Evolutionary conservation across 805 yeast genomes (phyloP), one percentile per base, ranked within the genome.

Genomic region (Lipomyces oligophaga): DNA sequence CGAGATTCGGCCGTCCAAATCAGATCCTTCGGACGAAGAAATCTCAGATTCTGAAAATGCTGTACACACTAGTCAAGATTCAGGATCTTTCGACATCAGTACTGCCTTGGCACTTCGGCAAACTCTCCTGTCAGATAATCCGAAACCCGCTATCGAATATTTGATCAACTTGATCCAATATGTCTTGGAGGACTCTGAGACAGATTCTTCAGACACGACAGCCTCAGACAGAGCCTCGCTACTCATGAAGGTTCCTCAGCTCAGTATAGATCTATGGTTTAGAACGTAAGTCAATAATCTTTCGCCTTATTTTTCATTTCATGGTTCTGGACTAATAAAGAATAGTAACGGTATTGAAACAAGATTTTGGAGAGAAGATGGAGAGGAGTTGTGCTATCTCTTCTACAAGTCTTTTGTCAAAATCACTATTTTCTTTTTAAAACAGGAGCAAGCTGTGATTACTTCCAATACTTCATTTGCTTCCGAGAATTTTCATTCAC

Each of bases 301-400:
- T n/a, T n/a, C n/a, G n/a, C n/a, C n/a, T n/a, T n/a, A 8, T 24
- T 11, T 24, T 15, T 24, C 27, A 15, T 22, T 7, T 4, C 4
- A 15, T 16, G 3, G 4, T 24, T 15, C n/a, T 25, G 13, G 24
- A 22, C 13, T 19, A 10, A 13, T 10, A 38, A 5, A 21, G 15
- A 8, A 4, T 16, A 47, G 52, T 22, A 38, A 34, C 3, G 44
- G 45, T 6, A 7, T 43, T 6, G 36, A 47, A 4, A 4, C 10
- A 4, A 16, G 38, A 7, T 47, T 38, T 28, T 48, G 52, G 52
- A 31, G 24, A 5, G 39, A 35, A 18, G 41, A 21, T 5, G 52
- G 52, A 7, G 41, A 18, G 10, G 33, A 43, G n/a, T 15, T 34
- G n/a, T 21, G 38, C n/a, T n/a, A 31, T 16, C 16, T n/a, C 24